Evolutionary conservation across 139 green algal species (phyloP).

Genomic region (Picochlorum sp.): DNA sequence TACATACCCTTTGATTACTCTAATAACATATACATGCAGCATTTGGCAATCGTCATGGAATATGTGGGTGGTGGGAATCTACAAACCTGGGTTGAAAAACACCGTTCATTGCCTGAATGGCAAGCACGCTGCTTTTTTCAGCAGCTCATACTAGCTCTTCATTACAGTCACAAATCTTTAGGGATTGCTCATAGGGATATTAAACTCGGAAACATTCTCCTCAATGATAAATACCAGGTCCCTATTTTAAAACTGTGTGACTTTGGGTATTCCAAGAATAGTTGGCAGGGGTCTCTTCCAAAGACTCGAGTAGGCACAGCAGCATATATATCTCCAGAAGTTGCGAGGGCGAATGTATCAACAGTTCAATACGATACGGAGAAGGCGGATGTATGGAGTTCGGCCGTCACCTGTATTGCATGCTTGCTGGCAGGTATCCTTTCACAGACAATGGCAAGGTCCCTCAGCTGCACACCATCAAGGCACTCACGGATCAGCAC

Average conservation of each 20-base stretch:
- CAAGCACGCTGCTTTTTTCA: slow-evolving; percentile 60
- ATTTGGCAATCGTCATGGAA: slow-evolving; percentile 58
- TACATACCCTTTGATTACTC: not conserved
- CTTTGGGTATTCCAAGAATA: slow-evolving; percentile 56
- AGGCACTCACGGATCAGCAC: slow-evolving; percentile 15
- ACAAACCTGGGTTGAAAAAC: slow-evolving; percentile 19
- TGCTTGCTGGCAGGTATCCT: slow-evolving; percentile 33
- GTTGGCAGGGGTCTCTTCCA: slow-evolving; percentile 32
- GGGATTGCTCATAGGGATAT: slow-evolving; percentile 53
- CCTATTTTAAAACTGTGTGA: slow-evolving; percentile 61
- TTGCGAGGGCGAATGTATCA: slow-evolving; percentile 14
- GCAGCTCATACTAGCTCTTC: slow-evolving; percentile 47
- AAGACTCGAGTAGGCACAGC: slow-evolving; percentile 38
- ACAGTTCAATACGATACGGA: slow-evolving; percentile 27
- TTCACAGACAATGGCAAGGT: slow-evolving; percentile 25
- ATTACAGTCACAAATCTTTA: slow-evolving; percentile 48
- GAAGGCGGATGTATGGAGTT: slow-evolving; percentile 35
- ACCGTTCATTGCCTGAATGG: slow-evolving; percentile 26
- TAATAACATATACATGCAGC: not conserved
- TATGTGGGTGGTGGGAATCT: slow-evolving; percentile 62
- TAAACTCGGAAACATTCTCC: slow-evolving; percentile 57
- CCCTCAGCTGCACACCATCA: slow-evolving; percentile 21
- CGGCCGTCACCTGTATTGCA: slow-evolving; percentile 39
- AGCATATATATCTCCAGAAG: slow-evolving; percentile 37
- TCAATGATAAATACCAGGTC: slow-evolving; percentile 36